Conservation (phyloP, 2,329 filamentous ascomycete species). For the Bipolaris sorokiniana region DNA sequence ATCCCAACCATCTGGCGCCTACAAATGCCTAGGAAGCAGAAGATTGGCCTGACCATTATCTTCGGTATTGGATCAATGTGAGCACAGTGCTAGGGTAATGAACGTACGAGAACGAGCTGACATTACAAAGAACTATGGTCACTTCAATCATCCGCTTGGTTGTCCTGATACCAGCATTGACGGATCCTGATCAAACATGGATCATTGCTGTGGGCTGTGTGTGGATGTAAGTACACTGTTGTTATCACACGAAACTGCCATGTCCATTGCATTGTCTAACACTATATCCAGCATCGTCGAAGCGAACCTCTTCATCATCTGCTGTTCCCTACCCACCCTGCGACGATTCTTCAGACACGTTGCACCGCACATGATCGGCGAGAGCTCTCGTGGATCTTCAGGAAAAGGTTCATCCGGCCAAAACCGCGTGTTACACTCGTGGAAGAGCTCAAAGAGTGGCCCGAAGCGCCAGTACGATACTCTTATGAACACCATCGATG, state of each 20-base stretch:
- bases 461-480: slow-evolving; percentile 23
- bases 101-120: background rate
- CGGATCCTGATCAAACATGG: slow-evolving; percentile 23
- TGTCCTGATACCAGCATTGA: slow-evolving; percentile 21
- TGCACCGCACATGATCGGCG: slow-evolving; percentile 34
- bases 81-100: background rate
- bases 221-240: slow-evolving; percentile 19
- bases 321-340: slow-evolving; percentile 51
- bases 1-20: slow-evolving; percentile 26
- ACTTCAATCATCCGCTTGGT: slow-evolving; percentile 23
- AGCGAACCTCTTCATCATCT: slow-evolving; percentile 52
- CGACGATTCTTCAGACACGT: slow-evolving; percentile 51
- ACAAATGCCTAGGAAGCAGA: slow-evolving; percentile 30
- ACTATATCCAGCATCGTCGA: slow-evolving; percentile 44
- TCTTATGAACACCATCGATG: slow-evolving; percentile 24
- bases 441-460: slow-evolving; percentile 11
- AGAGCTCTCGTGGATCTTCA: slow-evolving; percentile 5
- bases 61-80: slow-evolving; percentile 30
- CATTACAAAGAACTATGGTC: slow-evolving; percentile 19
- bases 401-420: slow-evolving; percentile 11
- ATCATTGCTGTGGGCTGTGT: slow-evolving; percentile 17
- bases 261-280: background rate
- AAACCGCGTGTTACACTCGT: slow-evolving; percentile 15
- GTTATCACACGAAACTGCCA: background rate
- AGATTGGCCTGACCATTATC: slow-evolving; percentile 24